Base-by-base conservation (phyloP, 345 rosid species). In the Sonneratia caseolaris region DNA sequence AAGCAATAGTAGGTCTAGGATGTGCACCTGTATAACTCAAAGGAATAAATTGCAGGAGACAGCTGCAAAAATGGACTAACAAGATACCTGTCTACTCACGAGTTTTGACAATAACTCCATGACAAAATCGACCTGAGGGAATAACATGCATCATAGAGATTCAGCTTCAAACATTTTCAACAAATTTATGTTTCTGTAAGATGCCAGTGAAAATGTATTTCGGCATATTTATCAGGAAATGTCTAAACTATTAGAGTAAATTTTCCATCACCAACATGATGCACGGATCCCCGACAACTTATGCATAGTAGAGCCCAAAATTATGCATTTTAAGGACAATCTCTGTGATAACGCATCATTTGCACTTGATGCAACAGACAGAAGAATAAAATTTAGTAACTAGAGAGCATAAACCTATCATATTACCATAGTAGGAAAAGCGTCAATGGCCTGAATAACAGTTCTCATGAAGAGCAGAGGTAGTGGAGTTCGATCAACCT, bases 381-480 rank as follows among this genome's bases (percentile, higher is more conserved):
- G 51, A 13, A 47, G 15, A 11, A 55, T 18, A 27, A 22, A 27
- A 45, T 13, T 40, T 62, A 47, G 68, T 13, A 72, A n/a, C 36
- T 22, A 56, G 43, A 56, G 48, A 14, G 13, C 64, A 49, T 67
- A 43, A 53, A 51, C 8, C 38, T 48, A 49, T 70, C 68, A 70
- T 81, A 55, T 72, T 90, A 94, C 98, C 91, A 94, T 86, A 9
- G 89, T 68, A 32, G 98, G 98, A 84, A 88, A 94, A 64, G 98
- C 98, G 69, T 94, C 98, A 61, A 92, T 88, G 69, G 97, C 91
- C 82, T 91, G 97, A 71, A 94, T 94, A n/a, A 90, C 97, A 9
- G 98, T 91, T 87, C 98, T 84, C 98, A 94, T 91, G 81, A 94
- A 94, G 73, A 94, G 97, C 57, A 94, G 81, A 69, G 98, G 98